Percentiles rank a stretch among this genome's conserved stretches.
phyloP scores from a whole-genome alignment of 2,329 filamentous ascomycete genomes.

The Pseudogymnoascus sp. region DNA sequence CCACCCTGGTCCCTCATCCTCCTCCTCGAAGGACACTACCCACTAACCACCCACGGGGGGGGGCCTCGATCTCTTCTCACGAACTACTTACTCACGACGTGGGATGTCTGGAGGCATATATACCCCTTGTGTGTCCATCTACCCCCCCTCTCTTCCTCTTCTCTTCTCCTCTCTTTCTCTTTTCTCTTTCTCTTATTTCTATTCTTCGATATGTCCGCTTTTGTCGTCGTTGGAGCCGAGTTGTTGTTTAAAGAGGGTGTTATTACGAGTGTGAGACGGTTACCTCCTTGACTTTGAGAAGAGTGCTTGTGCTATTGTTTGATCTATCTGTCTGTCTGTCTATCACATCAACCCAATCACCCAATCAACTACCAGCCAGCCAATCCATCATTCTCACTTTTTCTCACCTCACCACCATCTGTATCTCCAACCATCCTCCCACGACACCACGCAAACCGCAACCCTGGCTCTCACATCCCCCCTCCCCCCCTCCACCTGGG shows the following conservation, averaged over 20 bases:
- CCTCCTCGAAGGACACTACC: conserved; percentile 4
- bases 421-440: background rate
- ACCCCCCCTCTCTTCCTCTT: background rate
- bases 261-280: background rate
- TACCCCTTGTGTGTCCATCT: background rate
- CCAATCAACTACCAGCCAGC: background rate
- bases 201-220: background rate
- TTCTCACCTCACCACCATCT: conserved; percentile 15
- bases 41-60: background rate
- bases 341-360: background rate
- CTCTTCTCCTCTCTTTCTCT: background rate
- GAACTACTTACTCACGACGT: background rate
- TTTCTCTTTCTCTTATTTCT: background rate
- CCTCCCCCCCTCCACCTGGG: conserved; percentile 35
- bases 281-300: background rate
- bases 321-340: background rate
- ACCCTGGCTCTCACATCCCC: background rate
- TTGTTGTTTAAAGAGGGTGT: background rate
- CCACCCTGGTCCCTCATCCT: conserved; percentile 18
- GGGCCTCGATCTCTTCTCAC: background rate
- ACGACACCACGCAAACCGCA: background rate
- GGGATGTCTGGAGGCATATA: background rate
- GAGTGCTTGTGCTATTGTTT: background rate
- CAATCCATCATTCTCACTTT: background rate
- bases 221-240: background rate